Conservation (phyloP, 1,284 basidiomycete genomes). For the Veloporphyrellus conicus region DNA sequence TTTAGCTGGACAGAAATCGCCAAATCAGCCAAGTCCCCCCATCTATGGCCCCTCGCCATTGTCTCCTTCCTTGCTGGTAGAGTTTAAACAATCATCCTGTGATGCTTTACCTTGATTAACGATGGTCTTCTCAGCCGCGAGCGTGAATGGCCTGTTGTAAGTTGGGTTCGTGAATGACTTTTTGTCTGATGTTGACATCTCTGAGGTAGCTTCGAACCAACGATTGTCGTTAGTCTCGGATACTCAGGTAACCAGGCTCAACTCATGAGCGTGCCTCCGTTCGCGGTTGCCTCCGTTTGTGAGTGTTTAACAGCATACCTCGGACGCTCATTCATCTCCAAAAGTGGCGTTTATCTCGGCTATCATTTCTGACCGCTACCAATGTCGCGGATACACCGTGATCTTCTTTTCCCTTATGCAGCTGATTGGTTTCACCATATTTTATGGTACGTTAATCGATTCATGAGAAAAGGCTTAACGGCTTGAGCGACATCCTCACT, state of each 20-base stretch:
- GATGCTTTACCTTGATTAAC: neutral
- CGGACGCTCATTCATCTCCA: neutral
- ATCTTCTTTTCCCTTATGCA: slow-evolving; percentile 37
- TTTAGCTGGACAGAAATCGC: slow-evolving; percentile 38
- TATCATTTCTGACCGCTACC: slow-evolving; percentile 43
- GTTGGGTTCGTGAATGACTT: neutral
- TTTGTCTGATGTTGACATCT: slow-evolving; percentile 2
- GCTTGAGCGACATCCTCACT: no score
- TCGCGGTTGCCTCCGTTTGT: slow-evolving; percentile 41
- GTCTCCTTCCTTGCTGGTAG: slow-evolving; percentile 30
- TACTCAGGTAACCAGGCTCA: slow-evolving; percentile 44
- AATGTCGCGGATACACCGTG: slow-evolving; percentile 39
- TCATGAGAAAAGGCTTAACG: neutral
- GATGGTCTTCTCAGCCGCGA: slow-evolving; percentile 32
- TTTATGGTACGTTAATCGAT: slow-evolving; percentile 8
- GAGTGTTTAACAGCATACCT: neutral
- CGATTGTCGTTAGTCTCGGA: slow-evolving; percentile 46
- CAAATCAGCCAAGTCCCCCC: slow-evolving; percentile 36
- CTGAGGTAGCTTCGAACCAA: slow-evolving; percentile 47
- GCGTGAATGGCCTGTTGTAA: slow-evolving; percentile 38
- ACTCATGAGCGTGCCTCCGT: slow-evolving; percentile 49
- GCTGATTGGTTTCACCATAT: slow-evolving; percentile 45
- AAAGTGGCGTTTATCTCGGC: slow-evolving; percentile 39
- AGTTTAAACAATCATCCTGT: neutral
- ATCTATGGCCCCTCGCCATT: slow-evolving; percentile 25